These are phyloP conservation scores for Podospora australis DNA, from an alignment of 495 filamentous ascomycete species.

Conservation along the genomic window DNA sequence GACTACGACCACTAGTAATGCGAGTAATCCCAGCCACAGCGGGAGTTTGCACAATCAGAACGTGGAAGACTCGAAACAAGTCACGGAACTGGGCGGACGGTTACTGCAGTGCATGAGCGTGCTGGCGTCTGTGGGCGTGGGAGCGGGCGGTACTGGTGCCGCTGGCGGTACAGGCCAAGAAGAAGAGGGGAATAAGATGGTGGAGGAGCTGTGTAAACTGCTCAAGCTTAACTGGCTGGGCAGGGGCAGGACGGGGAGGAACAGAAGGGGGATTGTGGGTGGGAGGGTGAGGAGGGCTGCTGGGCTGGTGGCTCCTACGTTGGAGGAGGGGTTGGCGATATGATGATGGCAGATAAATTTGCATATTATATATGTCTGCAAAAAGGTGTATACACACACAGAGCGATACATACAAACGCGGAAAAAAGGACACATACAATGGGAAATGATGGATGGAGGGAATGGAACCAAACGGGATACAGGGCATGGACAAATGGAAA, in stretches of 20 bases:
- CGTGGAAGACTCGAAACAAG: conserved; percentile 67
- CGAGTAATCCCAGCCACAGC: conserved; percentile 19
- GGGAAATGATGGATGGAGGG: too few relatives aligned
- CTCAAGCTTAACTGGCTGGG: conserved; percentile 97
- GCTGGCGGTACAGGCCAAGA: conserved; percentile 10
- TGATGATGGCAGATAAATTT: not conserved
- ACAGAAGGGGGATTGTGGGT: conserved; percentile 78
- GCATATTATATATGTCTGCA: too few relatives aligned
- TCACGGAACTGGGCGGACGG: conserved; percentile 88
- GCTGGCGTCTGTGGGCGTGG: conserved; percentile 59
- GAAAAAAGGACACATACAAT: too few relatives aligned
- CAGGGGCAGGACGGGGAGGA: conserved; percentile 79
- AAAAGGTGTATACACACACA: too few relatives aligned
- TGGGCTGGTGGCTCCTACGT: too few relatives aligned
- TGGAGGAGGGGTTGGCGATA: not conserved
- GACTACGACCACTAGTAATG: not conserved
- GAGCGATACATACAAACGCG: too few relatives aligned
- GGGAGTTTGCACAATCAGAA: conserved; percentile 44
- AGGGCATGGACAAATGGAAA: too few relatives aligned
- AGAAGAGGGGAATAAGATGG: conserved; percentile 62
- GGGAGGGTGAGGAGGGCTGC: conserved; percentile 34
- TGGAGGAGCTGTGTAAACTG: conserved; percentile 75
- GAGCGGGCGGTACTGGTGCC: conserved; percentile 17
- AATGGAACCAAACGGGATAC: too few relatives aligned
- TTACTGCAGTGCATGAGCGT: conserved; percentile 97